Conservation (phyloP, 345 rosid genomes). For the Limnanthes douglasii region DNA sequence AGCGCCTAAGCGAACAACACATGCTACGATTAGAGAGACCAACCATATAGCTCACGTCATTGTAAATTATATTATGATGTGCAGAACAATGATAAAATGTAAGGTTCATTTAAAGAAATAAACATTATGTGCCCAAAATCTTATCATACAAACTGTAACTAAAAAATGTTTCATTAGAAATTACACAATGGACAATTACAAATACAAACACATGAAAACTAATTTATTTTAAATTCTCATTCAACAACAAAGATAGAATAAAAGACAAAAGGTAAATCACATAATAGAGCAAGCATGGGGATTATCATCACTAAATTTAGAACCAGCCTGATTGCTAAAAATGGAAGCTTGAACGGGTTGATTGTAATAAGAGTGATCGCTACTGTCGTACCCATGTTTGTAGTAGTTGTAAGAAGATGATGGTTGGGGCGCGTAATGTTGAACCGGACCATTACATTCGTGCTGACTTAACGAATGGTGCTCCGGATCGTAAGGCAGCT, state of each 20-base stretch:
- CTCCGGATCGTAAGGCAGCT: conserved; percentile 49
- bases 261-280: conserved; percentile 15
- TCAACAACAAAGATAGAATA: background rate
- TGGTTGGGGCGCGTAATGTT: conserved; percentile 35
- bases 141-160: too few relatives aligned
- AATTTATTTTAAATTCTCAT: too few relatives aligned
- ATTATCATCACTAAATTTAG: conserved; percentile 75
- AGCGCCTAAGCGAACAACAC: too few relatives aligned
- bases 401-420: conserved; percentile 70
- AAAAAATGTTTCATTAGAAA: too few relatives aligned
- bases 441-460: conserved; percentile 41
- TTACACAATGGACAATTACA: too few relatives aligned
- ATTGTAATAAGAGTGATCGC: conserved; percentile 24
- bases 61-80: too few relatives aligned
- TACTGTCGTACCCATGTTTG: conserved; percentile 69
- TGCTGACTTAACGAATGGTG: conserved; percentile 25
- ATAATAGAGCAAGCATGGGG: conserved; percentile 65
- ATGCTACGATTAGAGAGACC: too few relatives aligned
- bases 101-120: too few relatives aligned
- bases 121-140: too few relatives aligned
- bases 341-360: conserved; percentile 30
- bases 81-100: too few relatives aligned
- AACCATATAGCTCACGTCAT: too few relatives aligned
- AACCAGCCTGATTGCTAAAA: conserved; percentile 40
- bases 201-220: too few relatives aligned